Base-by-base conservation (phyloP, 176 grass and related monocot genomes). In the Oryza coarctata region DNA sequence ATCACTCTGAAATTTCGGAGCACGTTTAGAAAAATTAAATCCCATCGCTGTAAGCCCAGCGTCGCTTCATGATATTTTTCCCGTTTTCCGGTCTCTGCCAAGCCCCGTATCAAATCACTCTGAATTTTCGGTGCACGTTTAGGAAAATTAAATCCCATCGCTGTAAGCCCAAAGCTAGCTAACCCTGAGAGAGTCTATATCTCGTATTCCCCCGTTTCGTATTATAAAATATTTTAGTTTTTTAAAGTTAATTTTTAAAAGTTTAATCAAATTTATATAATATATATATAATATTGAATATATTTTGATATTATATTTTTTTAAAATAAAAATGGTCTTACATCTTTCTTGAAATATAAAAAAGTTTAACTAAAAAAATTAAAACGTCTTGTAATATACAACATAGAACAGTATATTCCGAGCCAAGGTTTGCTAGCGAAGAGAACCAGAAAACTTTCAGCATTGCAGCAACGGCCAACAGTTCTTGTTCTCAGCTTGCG, bases 1-100 rank as follows among this genome's bases (percentile, higher is more conserved):
- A 81, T 89, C 83, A 68, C 50, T 58, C 22, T 81, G 82, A 82
- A 77, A n/a, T 36, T 82, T 65, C 55, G 55, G 82, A 27, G 55
- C 5, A 40, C 11, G 43, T 70, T 64, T 71, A 18, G 64, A n/a
- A 82, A 76, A 75, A 28, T 25, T 11, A 10, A 25, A 25, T 60
- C n/a, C 22, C 9, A 60, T 60, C n/a, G 7, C 1, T 38, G 67
- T 55, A 15, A 71, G 34, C 40, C 9, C 20, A n/a, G 61, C 13
- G 84, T 80, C 84, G n/a, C 50, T 44, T 77, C 78, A 14, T 30
- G 41, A 6, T 33, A 1, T 4, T 33, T 33, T 33, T 13, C 41
- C 45, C 14, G 18, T 82, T 89, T 84, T 86, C 71, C 71, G 65
- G 34, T 81, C 83, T 25, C 72, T 82, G 85, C 83, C 77, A 82